Conservation (phyloP, 768 basidiomycete genomes). For the Pleurotus giganteus region DNA sequence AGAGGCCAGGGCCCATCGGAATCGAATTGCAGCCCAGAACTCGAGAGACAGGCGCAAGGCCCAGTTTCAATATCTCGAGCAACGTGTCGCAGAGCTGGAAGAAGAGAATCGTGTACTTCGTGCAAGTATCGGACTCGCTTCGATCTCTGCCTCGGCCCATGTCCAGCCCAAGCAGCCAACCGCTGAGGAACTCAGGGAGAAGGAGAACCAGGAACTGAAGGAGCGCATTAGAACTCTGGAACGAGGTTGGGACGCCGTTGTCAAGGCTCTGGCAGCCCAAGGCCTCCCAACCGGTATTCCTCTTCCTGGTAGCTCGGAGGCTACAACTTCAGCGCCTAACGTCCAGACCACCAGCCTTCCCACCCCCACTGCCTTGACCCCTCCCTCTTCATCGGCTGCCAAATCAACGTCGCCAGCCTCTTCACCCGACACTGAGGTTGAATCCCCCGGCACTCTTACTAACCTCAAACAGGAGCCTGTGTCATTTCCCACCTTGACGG, state of each 20-base stretch:
- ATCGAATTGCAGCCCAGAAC: conserved; percentile 92
- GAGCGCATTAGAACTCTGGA: conserved; percentile 79
- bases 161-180: conserved; percentile 28
- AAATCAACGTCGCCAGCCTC: conserved; percentile 22
- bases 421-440: conserved; percentile 17
- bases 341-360: conserved; percentile 19
- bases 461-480: conserved; percentile 5
- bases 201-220: conserved; percentile 73
- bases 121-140: conserved; percentile 39
- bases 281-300: conserved; percentile 52
- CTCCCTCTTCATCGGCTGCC: conserved; percentile 21
- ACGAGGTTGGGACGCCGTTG: conserved; percentile 77
- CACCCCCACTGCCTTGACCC: conserved; percentile 19
- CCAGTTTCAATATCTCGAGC: conserved; percentile 70
- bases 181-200: conserved; percentile 43
- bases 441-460: neutral
- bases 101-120: conserved; percentile 80
- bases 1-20: conserved; percentile 87
- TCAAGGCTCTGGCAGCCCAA: conserved; percentile 71
- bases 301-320: conserved; percentile 13
- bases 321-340: conserved; percentile 20
- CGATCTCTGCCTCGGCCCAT: conserved; percentile 23
- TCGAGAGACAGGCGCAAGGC: conserved; percentile 88
- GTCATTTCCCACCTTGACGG: conserved; percentile 26
- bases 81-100: conserved; percentile 68